Base-by-base conservation (phyloP, 2,329 filamentous ascomycete species). In the Ploettnerulaceae sp. region DNA sequence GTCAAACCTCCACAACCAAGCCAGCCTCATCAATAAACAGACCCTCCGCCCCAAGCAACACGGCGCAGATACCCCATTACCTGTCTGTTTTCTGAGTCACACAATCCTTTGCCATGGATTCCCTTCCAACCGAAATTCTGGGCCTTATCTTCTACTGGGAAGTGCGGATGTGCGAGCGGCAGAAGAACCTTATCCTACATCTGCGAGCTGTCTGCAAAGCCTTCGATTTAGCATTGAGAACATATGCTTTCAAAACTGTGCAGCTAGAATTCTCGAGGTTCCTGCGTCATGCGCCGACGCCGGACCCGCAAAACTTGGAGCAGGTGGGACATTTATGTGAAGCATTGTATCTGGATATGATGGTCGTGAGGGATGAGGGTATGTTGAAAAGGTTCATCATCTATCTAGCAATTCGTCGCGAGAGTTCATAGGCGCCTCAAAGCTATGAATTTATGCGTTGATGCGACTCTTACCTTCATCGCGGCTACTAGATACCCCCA, bases 341-440 rank as follows among this genome's bases (percentile, higher is more conserved):
- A 53, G 69, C 71, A 22, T 55, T 77, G 4, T 74, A 71, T 48
- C 64, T 77, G 37, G 74, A 77, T 55, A 61, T 77, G 58, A 75
- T 74, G 71, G 67, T 75, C 12, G 60, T 77, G 28, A 68, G 74
- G 53, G 74, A 77, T 55, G 71, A 75, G 43, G 57, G 74, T 75
- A 62, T 53, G 69, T 53, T 32, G 9, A 29, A 5, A 33, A n/a
- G n/a, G n/a, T n/a, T n/a, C n/a, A n/a, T n/a, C n/a, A 14, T 17
- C 12, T 33, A 32, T 28, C 14, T 3, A 28, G 5, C 29, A 20
- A 20, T 28, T 33, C 22, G 31, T n/a, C 2, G n/a, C n/a, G n/a
- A n/a, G n/a, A n/a, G n/a, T n/a, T n/a, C n/a, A n/a, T n/a, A n/a
- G n/a, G n/a, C n/a, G n/a, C n/a, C n/a, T n/a, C n/a, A n/a, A n/a